A percentile compares a stretch with the other conserved stretches of the same genome.
phyloP scores from a whole-genome alignment of 768 basidiomycete genomes.

The Mycena rosella region DNA sequence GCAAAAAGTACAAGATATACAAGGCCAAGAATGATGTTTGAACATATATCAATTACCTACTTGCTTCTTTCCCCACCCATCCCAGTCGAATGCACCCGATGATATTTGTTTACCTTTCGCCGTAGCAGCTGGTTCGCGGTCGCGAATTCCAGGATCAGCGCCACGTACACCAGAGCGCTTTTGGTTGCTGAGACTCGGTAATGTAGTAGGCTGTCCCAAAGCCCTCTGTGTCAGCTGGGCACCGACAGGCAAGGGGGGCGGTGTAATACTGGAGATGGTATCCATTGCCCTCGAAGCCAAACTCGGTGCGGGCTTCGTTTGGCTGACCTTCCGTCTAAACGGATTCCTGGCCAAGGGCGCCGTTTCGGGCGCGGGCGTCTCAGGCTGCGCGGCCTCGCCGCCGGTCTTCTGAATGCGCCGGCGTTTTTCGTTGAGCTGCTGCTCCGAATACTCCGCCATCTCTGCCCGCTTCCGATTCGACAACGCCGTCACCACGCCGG shows the following conservation, averaged over 20 bases:
- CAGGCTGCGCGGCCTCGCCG: background rate
- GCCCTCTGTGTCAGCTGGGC: background rate
- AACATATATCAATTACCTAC: no score
- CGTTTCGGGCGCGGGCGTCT: constrained; percentile 12
- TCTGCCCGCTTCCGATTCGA: constrained; percentile 27
- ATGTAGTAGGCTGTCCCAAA: background rate
- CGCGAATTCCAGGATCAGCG: background rate
- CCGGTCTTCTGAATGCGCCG: constrained; percentile 18
- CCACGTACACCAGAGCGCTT: background rate
- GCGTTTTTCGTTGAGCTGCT: constrained; percentile 26
- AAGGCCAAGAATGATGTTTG: no score
- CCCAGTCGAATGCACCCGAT: constrained; percentile 35
- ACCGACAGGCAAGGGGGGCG: constrained; percentile 2
- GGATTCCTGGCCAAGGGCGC: constrained; percentile 30
- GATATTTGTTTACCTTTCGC: constrained; percentile 4
- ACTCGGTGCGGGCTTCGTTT: background rate
- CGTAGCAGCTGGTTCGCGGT: background rate
- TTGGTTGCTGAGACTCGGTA: background rate
- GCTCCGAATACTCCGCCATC: constrained; percentile 25
- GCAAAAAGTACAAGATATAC: no score
- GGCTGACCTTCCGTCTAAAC: constrained; percentile 26
- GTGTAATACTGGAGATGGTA: constrained; percentile 8
- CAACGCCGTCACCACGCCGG: constrained; percentile 4
- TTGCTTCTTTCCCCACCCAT: constrained; percentile 34
- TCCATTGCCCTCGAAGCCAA: constrained; percentile 1